These are phyloP conservation scores for Aphelidium insulamus DNA, from an alignment of 371 early-diverging fungal species.

Conservation along the genomic window DNA sequence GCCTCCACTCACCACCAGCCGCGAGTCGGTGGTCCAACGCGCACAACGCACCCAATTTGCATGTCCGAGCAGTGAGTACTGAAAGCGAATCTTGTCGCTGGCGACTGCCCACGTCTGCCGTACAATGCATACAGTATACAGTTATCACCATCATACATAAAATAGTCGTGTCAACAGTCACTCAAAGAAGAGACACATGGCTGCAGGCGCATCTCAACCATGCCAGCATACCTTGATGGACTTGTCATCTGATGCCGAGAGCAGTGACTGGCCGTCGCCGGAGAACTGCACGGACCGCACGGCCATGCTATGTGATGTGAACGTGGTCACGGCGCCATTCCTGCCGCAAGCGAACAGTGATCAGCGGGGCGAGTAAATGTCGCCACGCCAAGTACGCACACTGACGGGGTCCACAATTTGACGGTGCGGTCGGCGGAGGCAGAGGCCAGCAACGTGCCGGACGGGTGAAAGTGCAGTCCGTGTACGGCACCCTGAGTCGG, in stretches of 20 bases:
- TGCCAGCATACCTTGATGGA: constrained; percentile 14
- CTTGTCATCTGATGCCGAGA: constrained; percentile 26
- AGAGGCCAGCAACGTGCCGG: constrained; percentile 17
- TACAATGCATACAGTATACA: background rate
- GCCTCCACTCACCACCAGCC: constrained; percentile 16
- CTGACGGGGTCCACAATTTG: constrained; percentile 25
- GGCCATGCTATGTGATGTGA: constrained; percentile 24
- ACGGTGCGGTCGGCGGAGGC: constrained; percentile 20
- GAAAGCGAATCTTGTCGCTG: constrained; percentile 17
- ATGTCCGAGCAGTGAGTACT: constrained; percentile 20
- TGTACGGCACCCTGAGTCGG: background rate
- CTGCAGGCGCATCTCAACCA: background rate
- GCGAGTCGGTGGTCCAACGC: constrained; percentile 16
- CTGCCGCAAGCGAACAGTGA: constrained; percentile 3
- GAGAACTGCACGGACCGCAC: constrained; percentile 27
- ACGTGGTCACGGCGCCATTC: constrained; percentile 25
- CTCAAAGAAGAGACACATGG: background rate
- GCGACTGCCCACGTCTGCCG: constrained; percentile 16
- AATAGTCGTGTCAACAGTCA: background rate
- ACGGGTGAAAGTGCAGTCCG: constrained; percentile 10
- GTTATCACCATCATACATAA: background rate
- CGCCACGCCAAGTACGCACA: constrained; percentile 6
- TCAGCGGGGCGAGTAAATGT: background rate
- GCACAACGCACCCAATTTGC: constrained; percentile 26
- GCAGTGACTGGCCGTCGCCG: constrained; percentile 11